Evolutionary conservation across 2,329 filamentous ascomycete genomes (phyloP), one percentile per base, ranked within the genome.

Genomic region (Rhynchosporium secalis): DNA sequence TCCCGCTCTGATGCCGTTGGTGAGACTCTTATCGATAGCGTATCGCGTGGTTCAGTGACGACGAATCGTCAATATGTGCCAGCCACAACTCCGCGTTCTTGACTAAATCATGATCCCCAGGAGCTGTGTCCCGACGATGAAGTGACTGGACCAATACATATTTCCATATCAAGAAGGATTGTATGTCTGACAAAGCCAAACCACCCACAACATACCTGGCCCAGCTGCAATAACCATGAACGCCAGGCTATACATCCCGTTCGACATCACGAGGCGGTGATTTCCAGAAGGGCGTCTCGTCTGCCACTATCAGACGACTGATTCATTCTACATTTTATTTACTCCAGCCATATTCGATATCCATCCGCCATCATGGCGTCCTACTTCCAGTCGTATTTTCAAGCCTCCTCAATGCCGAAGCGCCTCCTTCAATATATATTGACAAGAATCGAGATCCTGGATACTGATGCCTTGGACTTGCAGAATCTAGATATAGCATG

Each of bases 401-500:
- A 69, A 60, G 60, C 66, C 20, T 72, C 92, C 66, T 90, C 86
- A 69, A 91, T 96, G 81, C 91, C 93, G 78, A 96, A 95, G 83
- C 87, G 89, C 75, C 83, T 98, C 71, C 83, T 98, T 68, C 88
- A 91, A 69, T 96, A 95, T 79, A 91, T 88, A 56, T 80, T 99
- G 47, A 89, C 89, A 29, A 87, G 88, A 62, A 82, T 96, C 63
- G 92, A 96, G 70, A 82, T 97, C 60, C 85, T 99, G 63, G 95
- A 98, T 72, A 90, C 91, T 62, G 89, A 96, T 73, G 88, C 90
- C 12, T 80, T 97, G 68, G 90, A 97, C 72, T 83, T 95, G 65
- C 92, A 95, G 67, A 91, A 92, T 69, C 78, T 98, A 66, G 92
- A 96, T 70, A 85, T 97, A 69, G 87, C 87, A 51, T 85, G 91